phyloP scores from a whole-genome alignment of 768 basidiomycete species.

The Austroboletus eburneus region DNA sequence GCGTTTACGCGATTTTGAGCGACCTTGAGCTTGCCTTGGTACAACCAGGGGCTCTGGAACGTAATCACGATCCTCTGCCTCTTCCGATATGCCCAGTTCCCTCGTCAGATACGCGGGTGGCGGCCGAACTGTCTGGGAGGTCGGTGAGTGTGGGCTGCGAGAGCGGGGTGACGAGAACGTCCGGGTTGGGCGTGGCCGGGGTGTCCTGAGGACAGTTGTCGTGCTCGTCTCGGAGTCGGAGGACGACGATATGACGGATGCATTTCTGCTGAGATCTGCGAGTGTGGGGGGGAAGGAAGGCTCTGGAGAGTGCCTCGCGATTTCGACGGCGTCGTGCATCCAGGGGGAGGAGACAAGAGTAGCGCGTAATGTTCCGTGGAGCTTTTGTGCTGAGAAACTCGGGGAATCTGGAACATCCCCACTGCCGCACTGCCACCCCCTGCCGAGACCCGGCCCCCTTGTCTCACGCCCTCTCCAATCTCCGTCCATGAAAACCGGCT shows the following conservation, averaged over 20 bases:
- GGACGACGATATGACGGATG: conserved; percentile 69
- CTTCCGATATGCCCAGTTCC: conserved; percentile 45
- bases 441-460: conserved; percentile 6
- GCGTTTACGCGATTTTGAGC: conserved; percentile 39
- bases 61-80: conserved; percentile 13
- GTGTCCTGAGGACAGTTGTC: conserved; percentile 37
- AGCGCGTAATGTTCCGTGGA: neutral
- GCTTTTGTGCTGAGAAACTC: conserved; percentile 14
- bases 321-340: conserved; percentile 6
- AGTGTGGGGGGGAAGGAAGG: conserved; percentile 37
- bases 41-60: conserved; percentile 7
- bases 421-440: conserved; percentile 21
- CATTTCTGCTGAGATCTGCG: conserved; percentile 69
- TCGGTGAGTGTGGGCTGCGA: conserved; percentile 44
- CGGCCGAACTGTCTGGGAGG: conserved; percentile 29
- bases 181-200: conserved; percentile 53
- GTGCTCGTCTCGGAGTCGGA: conserved; percentile 50
- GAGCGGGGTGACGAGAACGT: conserved; percentile 64
- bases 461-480: too few relatives aligned
- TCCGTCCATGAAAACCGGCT: too few relatives aligned
- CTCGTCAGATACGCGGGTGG: conserved; percentile 58
- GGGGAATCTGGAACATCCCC: conserved; percentile 15
- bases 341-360: neutral
- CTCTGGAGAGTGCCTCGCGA: neutral
- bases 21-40: conserved; percentile 20